Conservation (phyloP, 345 rosid species). For the Geranium brycei region DNA sequence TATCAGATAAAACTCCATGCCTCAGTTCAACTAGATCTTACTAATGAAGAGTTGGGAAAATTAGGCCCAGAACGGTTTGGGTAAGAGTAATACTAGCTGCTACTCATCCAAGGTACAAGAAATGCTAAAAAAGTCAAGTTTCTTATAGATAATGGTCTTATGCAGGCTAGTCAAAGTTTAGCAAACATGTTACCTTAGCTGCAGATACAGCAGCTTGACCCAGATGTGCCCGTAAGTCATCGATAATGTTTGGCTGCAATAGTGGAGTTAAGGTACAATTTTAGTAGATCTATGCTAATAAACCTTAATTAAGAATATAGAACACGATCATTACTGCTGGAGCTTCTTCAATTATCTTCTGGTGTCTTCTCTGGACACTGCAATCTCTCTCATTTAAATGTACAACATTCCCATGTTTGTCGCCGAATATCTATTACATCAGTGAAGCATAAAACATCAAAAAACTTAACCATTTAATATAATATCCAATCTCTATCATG, state of each 20-base stretch:
- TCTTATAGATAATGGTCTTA: neutral
- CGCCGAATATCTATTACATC: conserved; percentile 58
- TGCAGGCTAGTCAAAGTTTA: neutral
- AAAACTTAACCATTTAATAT: neutral
- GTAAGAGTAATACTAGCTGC: neutral
- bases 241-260: conserved; percentile 70
- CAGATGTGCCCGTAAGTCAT: conserved; percentile 50
- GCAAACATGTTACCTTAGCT: conserved; percentile 48
- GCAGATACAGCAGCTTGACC: conserved; percentile 92
- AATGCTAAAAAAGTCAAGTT: neutral
- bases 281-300: conserved; percentile 12
- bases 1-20: neutral
- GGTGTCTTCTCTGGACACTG: conserved; percentile 93
- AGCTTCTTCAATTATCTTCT: conserved; percentile 98
- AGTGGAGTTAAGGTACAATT: conserved; percentile 18
- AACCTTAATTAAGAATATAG: conserved; percentile 15
- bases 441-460: conserved; percentile 8
- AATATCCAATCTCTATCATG: neutral
- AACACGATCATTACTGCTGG: conserved; percentile 63
- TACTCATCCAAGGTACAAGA: neutral
- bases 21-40: neutral
- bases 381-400: conserved; percentile 90
- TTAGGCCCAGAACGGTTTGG: neutral
- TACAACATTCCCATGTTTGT: conserved; percentile 63
- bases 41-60: neutral